These are phyloP conservation scores for Phytopythium chamaehyphon DNA, from an alignment of 352 stramenopile species.

Conservation along the genomic window DNA sequence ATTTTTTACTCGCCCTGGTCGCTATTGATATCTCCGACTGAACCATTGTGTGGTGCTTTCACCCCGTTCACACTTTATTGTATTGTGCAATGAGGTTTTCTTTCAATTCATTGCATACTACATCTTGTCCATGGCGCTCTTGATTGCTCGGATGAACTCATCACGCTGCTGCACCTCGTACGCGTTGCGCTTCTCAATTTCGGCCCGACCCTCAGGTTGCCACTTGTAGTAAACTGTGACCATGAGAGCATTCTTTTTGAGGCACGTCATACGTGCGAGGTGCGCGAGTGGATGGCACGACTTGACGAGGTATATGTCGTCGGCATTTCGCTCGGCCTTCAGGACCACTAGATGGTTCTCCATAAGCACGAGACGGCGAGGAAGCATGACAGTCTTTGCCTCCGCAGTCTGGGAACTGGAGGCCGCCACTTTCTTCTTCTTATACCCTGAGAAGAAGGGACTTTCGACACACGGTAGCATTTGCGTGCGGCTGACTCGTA, in stretches of 20 bases:
- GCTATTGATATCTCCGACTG: neutral
- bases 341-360: slow-evolving; percentile 79
- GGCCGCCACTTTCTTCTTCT: slow-evolving; percentile 54
- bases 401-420: too few relatives aligned
- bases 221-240: slow-evolving; percentile 88
- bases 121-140: slow-evolving; percentile 79
- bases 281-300: slow-evolving; percentile 70
- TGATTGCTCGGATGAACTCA: slow-evolving; percentile 83
- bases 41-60: neutral
- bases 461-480: slow-evolving; percentile 67
- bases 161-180: slow-evolving; percentile 87
- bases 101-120: slow-evolving; percentile 11
- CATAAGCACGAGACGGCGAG: slow-evolving; percentile 54
- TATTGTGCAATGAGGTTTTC: neutral
- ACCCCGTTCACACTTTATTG: slow-evolving; percentile 22
- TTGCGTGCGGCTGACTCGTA: slow-evolving; percentile 60
- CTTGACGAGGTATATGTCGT: slow-evolving; percentile 76
- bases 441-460: slow-evolving; percentile 84
- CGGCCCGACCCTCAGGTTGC: slow-evolving; percentile 25
- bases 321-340: slow-evolving; percentile 61
- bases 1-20: neutral
- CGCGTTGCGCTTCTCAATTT: slow-evolving; percentile 59
- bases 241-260: slow-evolving; percentile 88
- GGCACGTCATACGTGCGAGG: slow-evolving; percentile 78
- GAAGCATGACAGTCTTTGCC: slow-evolving; percentile 35